A percentile compares a stretch with the other conserved stretches of the same genome.
Conservation (phyloP, 1,284 basidiomycete species). For the Porodaedalea pini region DNA sequence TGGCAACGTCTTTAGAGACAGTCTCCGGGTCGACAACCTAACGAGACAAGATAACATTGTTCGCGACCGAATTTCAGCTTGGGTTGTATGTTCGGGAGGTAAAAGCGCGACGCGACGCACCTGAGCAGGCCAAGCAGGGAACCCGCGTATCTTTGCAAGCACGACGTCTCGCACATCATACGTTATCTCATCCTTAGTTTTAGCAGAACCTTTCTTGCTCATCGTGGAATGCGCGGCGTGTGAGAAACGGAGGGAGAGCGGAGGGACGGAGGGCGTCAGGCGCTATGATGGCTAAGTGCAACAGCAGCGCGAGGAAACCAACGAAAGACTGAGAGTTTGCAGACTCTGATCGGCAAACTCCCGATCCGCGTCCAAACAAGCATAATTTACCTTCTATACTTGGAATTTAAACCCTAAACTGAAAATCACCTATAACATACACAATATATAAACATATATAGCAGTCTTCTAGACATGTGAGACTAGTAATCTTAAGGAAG, state of each 20-base stretch:
- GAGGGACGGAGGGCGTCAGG: slow-evolving; percentile 1
- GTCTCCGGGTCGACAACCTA: slow-evolving; percentile 74
- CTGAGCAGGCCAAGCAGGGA: slow-evolving; percentile 89
- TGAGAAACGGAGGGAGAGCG: slow-evolving; percentile 16
- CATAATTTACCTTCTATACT: neutral
- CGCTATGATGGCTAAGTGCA: neutral
- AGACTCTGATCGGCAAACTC: neutral
- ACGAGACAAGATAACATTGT: slow-evolving; percentile 13
- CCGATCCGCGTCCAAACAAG: slow-evolving; percentile 12
- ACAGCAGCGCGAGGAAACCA: slow-evolving; percentile 4
- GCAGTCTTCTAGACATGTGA: no score
- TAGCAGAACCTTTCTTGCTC: slow-evolving; percentile 42
- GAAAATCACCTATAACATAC: neutral
- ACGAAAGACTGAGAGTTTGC: slow-evolving; percentile 6
- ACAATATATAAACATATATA: no score
- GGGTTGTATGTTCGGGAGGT: neutral
- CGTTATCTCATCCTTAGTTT: slow-evolving; percentile 35
- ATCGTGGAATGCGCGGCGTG: slow-evolving; percentile 55
- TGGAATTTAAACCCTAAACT: neutral
- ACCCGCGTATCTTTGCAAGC: slow-evolving; percentile 90
- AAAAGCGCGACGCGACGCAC: slow-evolving; percentile 44
- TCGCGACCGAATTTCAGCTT: slow-evolving; percentile 6
- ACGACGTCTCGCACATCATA: slow-evolving; percentile 77
- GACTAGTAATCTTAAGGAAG: no score
- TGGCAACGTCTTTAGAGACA: slow-evolving; percentile 56